Percentiles rank a stretch among this genome's conserved stretches.
phyloP scores from a whole-genome alignment of 345 rosid genomes.

The Chamaenerion angustifolium region DNA sequence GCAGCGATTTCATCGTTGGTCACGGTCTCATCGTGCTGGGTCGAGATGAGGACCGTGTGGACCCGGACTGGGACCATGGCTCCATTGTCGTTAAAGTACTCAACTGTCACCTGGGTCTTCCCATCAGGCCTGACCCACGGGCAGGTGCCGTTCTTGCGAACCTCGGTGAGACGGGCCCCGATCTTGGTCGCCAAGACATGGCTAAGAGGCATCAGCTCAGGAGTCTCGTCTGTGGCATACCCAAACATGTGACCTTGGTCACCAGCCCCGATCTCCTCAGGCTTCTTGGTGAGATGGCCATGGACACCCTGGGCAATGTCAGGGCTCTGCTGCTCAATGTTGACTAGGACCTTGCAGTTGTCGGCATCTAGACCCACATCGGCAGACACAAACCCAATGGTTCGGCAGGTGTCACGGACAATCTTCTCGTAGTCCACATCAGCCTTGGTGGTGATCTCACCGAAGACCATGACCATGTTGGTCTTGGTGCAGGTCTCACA shows the following conservation, averaged over 20 bases:
- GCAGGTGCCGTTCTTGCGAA: conserved; percentile 43
- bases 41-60: conserved; percentile 47
- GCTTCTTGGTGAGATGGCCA: conserved; percentile 49
- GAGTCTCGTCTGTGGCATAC: conserved; percentile 62
- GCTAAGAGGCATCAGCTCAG: conserved; percentile 62
- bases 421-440: conserved; percentile 52
- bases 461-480: conserved; percentile 72
- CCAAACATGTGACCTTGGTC: conserved; percentile 77
- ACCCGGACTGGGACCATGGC: conserved; percentile 41
- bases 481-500: conserved; percentile 72
- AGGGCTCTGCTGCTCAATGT: conserved; percentile 66
- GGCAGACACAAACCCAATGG: conserved; percentile 40
- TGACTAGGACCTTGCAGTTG: conserved; percentile 50
- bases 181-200: conserved; percentile 67
- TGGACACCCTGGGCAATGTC: conserved; percentile 69
- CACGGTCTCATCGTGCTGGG: conserved; percentile 45
- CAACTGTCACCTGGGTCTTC: conserved; percentile 46
- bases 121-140: conserved; percentile 48
- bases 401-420: conserved; percentile 59
- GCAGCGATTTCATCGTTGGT: conserved; percentile 46
- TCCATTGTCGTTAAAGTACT: conserved; percentile 41
- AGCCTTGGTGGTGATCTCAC: conserved; percentile 65
- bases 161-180: conserved; percentile 63
- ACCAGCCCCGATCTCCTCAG: conserved; percentile 67
- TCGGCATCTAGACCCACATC: conserved; percentile 61